Evolutionary conservation across 768 basidiomycete genomes (phyloP).

Genomic region (Vararia minispora): DNA sequence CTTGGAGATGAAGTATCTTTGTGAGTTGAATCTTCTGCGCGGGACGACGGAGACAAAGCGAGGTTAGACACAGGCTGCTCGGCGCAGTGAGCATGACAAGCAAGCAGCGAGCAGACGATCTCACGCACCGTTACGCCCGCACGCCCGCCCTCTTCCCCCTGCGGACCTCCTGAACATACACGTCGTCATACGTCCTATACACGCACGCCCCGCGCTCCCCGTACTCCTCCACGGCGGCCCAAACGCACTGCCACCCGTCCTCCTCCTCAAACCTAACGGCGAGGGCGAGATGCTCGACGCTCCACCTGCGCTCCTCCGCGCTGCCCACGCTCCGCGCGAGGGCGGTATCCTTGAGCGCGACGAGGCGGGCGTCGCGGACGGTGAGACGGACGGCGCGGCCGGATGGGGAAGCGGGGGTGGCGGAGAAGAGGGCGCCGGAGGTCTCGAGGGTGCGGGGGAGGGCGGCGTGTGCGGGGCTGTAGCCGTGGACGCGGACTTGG

Average conservation of each 20-base stretch:
- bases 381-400: slow-evolving; percentile 24
- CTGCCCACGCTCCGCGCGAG: slow-evolving; percentile 30
- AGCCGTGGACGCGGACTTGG: slow-evolving; percentile 49
- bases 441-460: slow-evolving; percentile 52
- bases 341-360: slow-evolving; percentile 48
- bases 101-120: too few relatives aligned
- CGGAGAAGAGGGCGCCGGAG: slow-evolving; percentile 27
- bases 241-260: slow-evolving; percentile 51
- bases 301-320: slow-evolving; percentile 25
- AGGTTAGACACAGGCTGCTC: too few relatives aligned
- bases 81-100: too few relatives aligned
- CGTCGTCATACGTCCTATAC: slow-evolving; percentile 13
- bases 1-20: too few relatives aligned
- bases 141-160: too few relatives aligned
- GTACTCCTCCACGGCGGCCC: slow-evolving; percentile 48
- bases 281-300: slow-evolving; percentile 35
- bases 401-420: slow-evolving; percentile 26
- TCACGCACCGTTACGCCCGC: too few relatives aligned
- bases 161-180: slow-evolving; percentile 43
- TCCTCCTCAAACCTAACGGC: slow-evolving; percentile 44
- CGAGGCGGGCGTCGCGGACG: slow-evolving; percentile 40
- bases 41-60: too few relatives aligned
- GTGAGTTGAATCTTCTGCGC: too few relatives aligned
- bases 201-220: slow-evolving; percentile 26
- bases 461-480: slow-evolving; percentile 43